Evolutionary conservation across 2,329 filamentous ascomycete genomes (phyloP), one percentile per base, ranked within the genome.

Genomic region (Penicillium sp.): DNA sequence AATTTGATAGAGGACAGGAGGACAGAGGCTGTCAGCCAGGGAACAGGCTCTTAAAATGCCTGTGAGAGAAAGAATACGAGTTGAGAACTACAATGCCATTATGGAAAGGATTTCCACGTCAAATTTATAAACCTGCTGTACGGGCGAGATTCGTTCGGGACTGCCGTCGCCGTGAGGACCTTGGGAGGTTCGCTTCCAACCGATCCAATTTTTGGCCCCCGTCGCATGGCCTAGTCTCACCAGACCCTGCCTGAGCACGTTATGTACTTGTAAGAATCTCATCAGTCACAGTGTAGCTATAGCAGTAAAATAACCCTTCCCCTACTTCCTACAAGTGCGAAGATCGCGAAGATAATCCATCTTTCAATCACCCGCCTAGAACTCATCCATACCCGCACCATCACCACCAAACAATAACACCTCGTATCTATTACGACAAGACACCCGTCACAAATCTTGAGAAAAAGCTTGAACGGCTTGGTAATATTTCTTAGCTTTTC

Each of bases 111-210:
- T 52, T 28, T 16, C 22, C 51, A 10, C 22, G 55, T 57, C 40
- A 58, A 61, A 63, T 67, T 65, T 62, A 65, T 65, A 65, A 58
- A 51, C 22, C 30, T 6, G 19, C 8, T 14, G 33, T 25, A 51
- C 26, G 37, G 6, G n/a, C 25, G 45, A 45, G 38, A 25, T 49
- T 28, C 28, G 11, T 37, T 65, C 58, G 59, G 61, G 40, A 33
- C 59, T 57, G 30, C 58, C 55, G 57, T 64, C 40, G 52, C 4
- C n/a, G 11, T 61, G 64, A 65, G 64, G 60, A 67, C 65, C 66
- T 66, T 68, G 63, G 63, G 57, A 59, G 59, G 56, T 62, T 37
- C 7, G 58, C 33, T 35, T 28, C 46, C 22, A 26, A 30, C 25
- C 14, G 35, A 49, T 14, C 11, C 19, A 25, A 37, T 52, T 63